Conservation (phyloP, 768 basidiomycete genomes). For the Russula sp. region DNA sequence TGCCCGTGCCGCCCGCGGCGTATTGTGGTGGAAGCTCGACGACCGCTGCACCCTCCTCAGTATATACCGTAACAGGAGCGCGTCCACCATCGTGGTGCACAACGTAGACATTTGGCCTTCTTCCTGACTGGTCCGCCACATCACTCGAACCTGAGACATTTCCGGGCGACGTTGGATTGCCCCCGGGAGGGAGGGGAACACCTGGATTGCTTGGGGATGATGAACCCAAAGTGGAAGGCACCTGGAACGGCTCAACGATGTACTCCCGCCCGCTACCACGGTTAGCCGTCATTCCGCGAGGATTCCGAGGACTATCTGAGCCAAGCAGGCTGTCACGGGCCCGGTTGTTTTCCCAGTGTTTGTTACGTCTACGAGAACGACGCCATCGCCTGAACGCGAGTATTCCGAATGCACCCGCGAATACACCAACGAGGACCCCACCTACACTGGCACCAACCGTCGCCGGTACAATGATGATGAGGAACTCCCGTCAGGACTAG, state of each 20-base stretch:
- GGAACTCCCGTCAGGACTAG: not conserved
- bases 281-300: constrained; percentile 12
- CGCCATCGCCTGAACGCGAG: constrained; percentile 11
- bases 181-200: constrained; percentile 5
- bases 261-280: constrained; percentile 11
- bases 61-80: constrained; percentile 57
- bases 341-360: not conserved
- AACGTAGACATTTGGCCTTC: constrained; percentile 47
- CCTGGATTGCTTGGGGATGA: constrained; percentile 10
- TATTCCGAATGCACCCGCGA: constrained; percentile 30
- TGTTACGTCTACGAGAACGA: no score
- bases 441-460: constrained; percentile 33
- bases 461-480: not conserved
- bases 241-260: constrained; percentile 29
- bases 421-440: constrained; percentile 31
- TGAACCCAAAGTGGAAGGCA: constrained; percentile 2
- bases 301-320: not conserved
- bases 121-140: constrained; percentile 7
- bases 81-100: constrained; percentile 60
- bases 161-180: constrained; percentile 1
- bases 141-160: constrained; percentile 16
- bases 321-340: not conserved
- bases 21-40: constrained; percentile 61
- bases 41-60: constrained; percentile 52
- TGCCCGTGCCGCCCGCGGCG: constrained; percentile 12